Conservation (phyloP, 495 filamentous ascomycete species). For the Neurospora cerealis region DNA sequence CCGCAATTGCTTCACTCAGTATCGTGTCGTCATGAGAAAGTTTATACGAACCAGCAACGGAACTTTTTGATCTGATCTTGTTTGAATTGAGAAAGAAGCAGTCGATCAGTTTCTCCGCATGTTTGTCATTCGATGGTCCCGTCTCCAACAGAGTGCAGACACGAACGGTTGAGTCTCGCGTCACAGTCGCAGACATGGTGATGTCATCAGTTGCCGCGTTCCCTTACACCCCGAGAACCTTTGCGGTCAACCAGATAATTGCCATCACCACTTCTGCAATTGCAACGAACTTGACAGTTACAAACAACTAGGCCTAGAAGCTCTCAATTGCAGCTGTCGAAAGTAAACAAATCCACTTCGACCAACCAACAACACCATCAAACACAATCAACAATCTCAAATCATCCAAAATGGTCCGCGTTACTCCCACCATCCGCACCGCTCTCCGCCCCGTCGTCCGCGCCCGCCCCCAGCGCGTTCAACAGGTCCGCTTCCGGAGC, state of each 20-base stretch:
- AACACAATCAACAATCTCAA: not conserved
- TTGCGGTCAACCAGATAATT: not conserved
- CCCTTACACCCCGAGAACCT: not conserved
- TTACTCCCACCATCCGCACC: not conserved
- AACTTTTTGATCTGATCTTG: not conserved
- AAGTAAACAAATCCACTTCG: not conserved
- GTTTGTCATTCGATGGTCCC: not conserved
- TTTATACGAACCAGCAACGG: not conserved
- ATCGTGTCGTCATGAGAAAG: not conserved
- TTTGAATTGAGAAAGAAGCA: not conserved
- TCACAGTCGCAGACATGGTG: not conserved
- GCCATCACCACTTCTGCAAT: not conserved
- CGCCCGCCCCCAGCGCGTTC: not conserved
- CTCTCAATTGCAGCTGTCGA: not conserved
- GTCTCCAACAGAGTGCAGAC: not conserved
- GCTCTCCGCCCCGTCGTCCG: not conserved
- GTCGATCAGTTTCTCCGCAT: not conserved
- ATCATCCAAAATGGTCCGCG: not conserved
- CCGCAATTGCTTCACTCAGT: not conserved
- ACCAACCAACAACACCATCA: not conserved
- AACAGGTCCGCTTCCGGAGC: not conserved
- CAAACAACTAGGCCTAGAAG: not conserved
- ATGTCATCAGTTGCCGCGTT: not conserved
- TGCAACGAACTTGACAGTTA: not conserved
- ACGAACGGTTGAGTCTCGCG: not conserved